Base-by-base conservation (phyloP, 805 yeast species). In the Blastobotrys peoriensis region DNA sequence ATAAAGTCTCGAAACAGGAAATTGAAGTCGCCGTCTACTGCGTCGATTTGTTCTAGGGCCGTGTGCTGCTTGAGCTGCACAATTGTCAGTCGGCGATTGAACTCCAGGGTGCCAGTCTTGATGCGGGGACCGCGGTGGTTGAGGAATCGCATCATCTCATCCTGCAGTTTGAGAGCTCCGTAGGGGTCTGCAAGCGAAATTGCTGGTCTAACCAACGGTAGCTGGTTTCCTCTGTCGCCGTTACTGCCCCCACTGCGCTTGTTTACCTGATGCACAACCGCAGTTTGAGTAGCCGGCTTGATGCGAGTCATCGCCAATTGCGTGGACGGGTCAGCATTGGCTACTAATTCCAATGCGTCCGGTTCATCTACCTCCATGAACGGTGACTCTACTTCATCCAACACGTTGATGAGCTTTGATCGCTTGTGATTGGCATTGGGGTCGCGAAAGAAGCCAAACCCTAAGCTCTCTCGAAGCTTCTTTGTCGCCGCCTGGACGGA, bases 1-100 rank as follows among this genome's bases (percentile, higher is more conserved):
- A 47, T 47, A 27, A 50, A 48, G 36, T 52, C 53, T 17, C 54
- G 44, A 33, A 47, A 47, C 8, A 36, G 33, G 46, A 47, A 50
- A 21, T 34, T 36, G 20, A 51, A 51, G 16, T 47, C 49, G 21
- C 42, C 36, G 3, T 30, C 17, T 17, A 13, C 36, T 5, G n/a
- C 16, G 17, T 39, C 25, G n/a, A 50, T 33, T 8, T 27, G 9
- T n/a, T 43, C 38, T 20, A 49, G 36, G 3, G 44, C 49, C 10
- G 25, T 19, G 10, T 40, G 25, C 28, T 39, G 47, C 33, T 49
- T 48, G 35, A 46, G 35, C 8, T 41, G 30, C 3, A 51, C 41
- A 3, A 46, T 27, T 5, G 43, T 39, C 16, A 45, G 19, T 18
- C 42, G 44, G n/a, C 27, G 38, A 20, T 46, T 36, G 36, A 51